Evolutionary conservation across 2,329 filamentous ascomycete genomes (phyloP).

Genomic region (Sarocladiaceae sp.): DNA sequence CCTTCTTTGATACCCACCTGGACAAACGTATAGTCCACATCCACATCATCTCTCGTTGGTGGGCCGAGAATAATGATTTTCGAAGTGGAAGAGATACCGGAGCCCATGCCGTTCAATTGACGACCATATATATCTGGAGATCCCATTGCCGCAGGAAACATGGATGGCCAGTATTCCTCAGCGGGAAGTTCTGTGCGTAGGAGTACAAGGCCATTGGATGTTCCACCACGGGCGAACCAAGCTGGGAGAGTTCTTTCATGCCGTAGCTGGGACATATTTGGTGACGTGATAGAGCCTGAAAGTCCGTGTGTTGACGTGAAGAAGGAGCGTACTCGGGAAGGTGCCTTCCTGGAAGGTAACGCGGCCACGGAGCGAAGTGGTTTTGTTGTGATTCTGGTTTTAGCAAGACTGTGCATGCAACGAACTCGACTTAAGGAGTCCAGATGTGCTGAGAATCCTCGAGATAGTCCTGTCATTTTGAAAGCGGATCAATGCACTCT

Average conservation of each 20-base stretch:
- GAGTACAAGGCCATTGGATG: constrained; percentile 61
- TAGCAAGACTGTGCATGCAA: not conserved
- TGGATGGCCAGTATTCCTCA: constrained; percentile 32
- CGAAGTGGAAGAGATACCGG: constrained; percentile 60
- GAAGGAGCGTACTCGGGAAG: no score
- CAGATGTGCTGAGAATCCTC: not conserved
- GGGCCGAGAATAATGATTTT: constrained; percentile 62
- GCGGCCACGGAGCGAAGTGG: not conserved
- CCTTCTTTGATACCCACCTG: constrained; percentile 60
- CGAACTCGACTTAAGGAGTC: not conserved
- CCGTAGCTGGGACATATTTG: not conserved
- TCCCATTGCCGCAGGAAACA: constrained; percentile 55
- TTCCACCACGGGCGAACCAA: constrained; percentile 55
- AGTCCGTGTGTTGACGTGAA: not conserved
- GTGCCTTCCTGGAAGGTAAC: no score
- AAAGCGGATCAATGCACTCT: no score
- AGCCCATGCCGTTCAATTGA: constrained; percentile 66
- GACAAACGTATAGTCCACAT: constrained; percentile 70
- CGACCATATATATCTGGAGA: constrained; percentile 59
- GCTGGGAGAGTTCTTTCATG: constrained; percentile 26
- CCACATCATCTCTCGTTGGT: constrained; percentile 35
- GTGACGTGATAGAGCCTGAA: not conserved
- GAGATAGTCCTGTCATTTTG: not conserved
- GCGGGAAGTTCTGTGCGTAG: constrained; percentile 30
- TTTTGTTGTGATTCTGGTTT: not conserved